Conservation (phyloP, 441 rosid genomes). For the Raphanus hybrid region DNA sequence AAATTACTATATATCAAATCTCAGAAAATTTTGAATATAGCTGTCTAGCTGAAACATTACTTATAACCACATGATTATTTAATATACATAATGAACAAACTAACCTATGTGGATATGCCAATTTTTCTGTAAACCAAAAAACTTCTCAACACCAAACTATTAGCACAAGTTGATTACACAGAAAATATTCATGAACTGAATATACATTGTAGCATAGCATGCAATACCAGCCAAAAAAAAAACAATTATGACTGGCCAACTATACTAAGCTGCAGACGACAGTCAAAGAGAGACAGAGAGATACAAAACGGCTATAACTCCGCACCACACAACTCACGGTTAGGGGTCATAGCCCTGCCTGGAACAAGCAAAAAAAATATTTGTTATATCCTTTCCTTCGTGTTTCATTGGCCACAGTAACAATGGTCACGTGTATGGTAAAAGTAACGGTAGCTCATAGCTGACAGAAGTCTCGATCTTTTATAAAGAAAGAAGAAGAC, state of each 20-base stretch:
- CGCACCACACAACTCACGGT: conserved; percentile 1
- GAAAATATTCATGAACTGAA: not conserved
- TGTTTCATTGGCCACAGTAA: conserved; percentile 37
- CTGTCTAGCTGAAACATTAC: not conserved
- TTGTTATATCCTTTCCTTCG: conserved; percentile 7
- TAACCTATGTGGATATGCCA: too few species aligned
- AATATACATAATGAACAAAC: too few species aligned
- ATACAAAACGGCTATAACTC: conserved; percentile 4
- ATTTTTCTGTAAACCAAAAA: too few species aligned
- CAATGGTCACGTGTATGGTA: conserved; percentile 40
- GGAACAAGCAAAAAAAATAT: not conserved
- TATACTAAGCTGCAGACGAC: not conserved
- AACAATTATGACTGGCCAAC: not conserved
- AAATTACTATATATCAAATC: not conserved
- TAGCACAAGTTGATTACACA: not conserved
- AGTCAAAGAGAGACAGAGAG: conserved; percentile 1
- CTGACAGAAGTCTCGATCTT: conserved; percentile 37
- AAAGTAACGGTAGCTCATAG: conserved; percentile 38
- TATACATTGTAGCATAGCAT: not conserved
- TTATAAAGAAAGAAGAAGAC: not conserved
- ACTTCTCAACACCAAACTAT: not conserved
- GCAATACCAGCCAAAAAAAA: not conserved
- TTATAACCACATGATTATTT: not conserved
- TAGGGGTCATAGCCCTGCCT: not conserved
- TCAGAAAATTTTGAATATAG: not conserved